Evolutionary conservation across 192 early-diverging fungal genomes (phyloP), one percentile per base, ranked within the genome.

Genomic region (Linnemannia exigua): DNA sequence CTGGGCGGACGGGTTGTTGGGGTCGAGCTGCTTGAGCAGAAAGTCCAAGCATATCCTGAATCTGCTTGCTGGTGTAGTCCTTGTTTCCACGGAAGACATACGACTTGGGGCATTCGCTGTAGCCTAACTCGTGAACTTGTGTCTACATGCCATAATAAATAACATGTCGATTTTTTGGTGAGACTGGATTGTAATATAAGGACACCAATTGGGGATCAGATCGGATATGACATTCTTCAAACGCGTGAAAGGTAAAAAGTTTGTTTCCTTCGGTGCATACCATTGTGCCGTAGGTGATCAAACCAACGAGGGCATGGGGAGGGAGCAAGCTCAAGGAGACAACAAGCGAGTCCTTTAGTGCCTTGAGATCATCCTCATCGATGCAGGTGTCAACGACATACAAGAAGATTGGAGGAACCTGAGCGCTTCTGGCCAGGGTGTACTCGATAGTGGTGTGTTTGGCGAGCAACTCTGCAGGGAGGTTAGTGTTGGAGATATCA

Each of bases 311-410:
- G 35, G 98, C 96, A 79, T 97, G 92, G 7, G 92, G 93, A 19
- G 98, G 98, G 51, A 99, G 77, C 79, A 99, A 91, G 86, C 95
- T 97, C 81, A 99, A 89, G 79, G 94, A 94, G 69, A 97, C 94
- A 41, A 99, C 94, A 44, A 99, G 80, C 16, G 97, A 93, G 83
- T 99, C 98, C 88, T 98, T 98, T 52, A 99, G 89, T 3, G 97
- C 97, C 90, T 98, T 96, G 67, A 99, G 91, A 87, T 99, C 98
- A 17, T 96, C 95, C 50, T 98, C 97, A 51, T 97, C 96, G 36
- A 99, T 81, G 83, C 98, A 99, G 3, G 98, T 99, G 89, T 99
- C 98, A 41, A 99, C 97, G n/a, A 99, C 95, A 80, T 95, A 99
- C 76, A 99, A 89, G 79, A 99, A 99, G 74, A 99, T 95, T n/a